Evolutionary conservation across 2,329 filamentous ascomycete genomes (phyloP), one percentile per base, ranked within the genome.

Genomic region (Sporothrix variecibatus): DNA sequence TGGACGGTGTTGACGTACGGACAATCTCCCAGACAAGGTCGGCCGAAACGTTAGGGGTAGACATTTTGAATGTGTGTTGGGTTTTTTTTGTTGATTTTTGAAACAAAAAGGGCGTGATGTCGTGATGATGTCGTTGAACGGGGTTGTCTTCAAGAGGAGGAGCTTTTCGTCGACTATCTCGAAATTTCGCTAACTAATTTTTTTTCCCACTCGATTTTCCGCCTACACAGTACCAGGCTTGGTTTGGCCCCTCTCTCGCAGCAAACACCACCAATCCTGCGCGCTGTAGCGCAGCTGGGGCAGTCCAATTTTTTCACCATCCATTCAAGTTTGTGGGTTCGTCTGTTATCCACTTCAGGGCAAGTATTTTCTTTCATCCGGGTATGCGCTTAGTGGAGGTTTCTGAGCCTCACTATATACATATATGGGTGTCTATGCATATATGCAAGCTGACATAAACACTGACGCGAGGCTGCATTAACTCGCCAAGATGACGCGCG

Each of bases 11-110:
- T 76, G 78, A 94, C 94, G 86, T 91, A 98, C 95, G 94, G 89
- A 92, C 91, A 85, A 97, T 87, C 90, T 95, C 92, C 95, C 95
- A 98, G 89, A 97, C 87, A 81, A 98, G 89, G 87, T 98, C 95
- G 83, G 91, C 86, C 84, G 94, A 97, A 83, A 97, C 88, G 88
- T 94, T 94, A 81, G 91, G 82, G 87, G 90, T 46, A 60, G 77
- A 73, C 77, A 78, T 89, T 85, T 84, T 90, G 88, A 51, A 62
- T 28, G 34, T 53, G 31, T 62, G 58, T 20, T 34, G n/a, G 53
- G 3, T 51, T 31, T 56, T 49, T 43, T 64, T 75, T 71, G 64
- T 67, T 71, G 73, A 53, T 43, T 64, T 62, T 65, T 26, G 20
- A 56, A 71, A 69, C 40, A 68, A 51, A 65, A 56, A 64, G 70